These are phyloP conservation scores for Dactylellina drechsleri DNA, from an alignment of 2,329 filamentous ascomycete species.

Conservation along the genomic window DNA sequence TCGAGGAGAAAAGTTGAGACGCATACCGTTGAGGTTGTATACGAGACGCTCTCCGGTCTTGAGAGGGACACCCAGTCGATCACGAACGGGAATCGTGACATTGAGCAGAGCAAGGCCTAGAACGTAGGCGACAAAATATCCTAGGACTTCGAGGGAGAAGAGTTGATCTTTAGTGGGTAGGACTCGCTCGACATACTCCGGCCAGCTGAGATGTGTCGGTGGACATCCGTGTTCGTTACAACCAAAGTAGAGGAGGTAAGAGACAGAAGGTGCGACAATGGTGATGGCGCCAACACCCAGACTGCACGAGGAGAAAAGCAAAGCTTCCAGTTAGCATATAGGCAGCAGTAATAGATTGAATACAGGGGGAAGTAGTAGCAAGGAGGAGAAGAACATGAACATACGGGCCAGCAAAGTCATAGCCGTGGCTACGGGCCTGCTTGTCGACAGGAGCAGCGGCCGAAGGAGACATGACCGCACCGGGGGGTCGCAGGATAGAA, in stretches of 20 bases:
- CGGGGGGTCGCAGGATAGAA: neutral
- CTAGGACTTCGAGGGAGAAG: slow-evolving; percentile 79
- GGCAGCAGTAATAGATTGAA: neutral
- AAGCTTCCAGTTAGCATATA: slow-evolving; percentile 2
- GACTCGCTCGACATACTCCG: slow-evolving; percentile 73
- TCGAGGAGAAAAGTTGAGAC: neutral
- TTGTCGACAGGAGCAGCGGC: slow-evolving; percentile 23
- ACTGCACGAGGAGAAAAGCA: slow-evolving; percentile 63
- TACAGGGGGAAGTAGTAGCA: slow-evolving; percentile 6
- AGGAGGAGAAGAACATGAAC: slow-evolving; percentile 58
- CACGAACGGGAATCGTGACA: slow-evolving; percentile 76
- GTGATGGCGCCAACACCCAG: slow-evolving; percentile 80
- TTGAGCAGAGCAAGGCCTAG: slow-evolving; percentile 71
- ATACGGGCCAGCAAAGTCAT: slow-evolving; percentile 67
- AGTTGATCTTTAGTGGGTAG: slow-evolving; percentile 68
- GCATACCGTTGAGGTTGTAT: slow-evolving; percentile 63
- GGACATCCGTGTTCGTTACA: slow-evolving; percentile 97
- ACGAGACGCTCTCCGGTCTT: slow-evolving; percentile 56
- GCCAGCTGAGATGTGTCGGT: slow-evolving; percentile 78
- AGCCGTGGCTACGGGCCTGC: slow-evolving; percentile 58
- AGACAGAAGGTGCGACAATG: slow-evolving; percentile 79
- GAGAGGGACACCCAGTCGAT: slow-evolving; percentile 75
- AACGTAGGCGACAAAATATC: slow-evolving; percentile 78
- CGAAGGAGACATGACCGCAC: slow-evolving; percentile 4
- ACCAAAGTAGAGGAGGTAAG: slow-evolving; percentile 81